Base-by-base conservation (phyloP, 495 filamentous ascomycete genomes). In the Tuber aestivum region DNA sequence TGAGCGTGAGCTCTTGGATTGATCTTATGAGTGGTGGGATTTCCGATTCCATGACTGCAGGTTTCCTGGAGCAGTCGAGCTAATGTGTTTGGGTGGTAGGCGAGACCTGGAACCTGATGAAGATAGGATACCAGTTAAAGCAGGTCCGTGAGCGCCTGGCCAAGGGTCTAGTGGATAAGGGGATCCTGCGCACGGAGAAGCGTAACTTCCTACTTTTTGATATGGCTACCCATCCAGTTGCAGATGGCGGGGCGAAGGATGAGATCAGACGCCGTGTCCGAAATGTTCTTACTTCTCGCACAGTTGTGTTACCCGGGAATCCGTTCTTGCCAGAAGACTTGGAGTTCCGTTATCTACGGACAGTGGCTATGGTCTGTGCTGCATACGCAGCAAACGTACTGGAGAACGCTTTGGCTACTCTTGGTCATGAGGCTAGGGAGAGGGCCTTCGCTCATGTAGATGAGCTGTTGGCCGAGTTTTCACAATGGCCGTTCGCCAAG, bases 91-190 rank as follows among this genome's bases (percentile, higher is more conserved):
- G 48, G 65, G 72, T 65, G 38, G 77, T 81, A 99, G 95, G 95
- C 79, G 95, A 99, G 86, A 99, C 95, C 75, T 99, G 95, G 95
- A 99, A 99, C 81, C 86, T 99, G 73, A 97, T 99, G 95, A 99
- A 99, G 86, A 99, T 99, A 81, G 95, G 95, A 83, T 99, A 99
- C 86, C 95, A 98, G 87, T 88, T 99, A 77, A 99, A 99, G 85
- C 95, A 99, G 87, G 95, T 99, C 72, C 94, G 95, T 82, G 95
- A 99, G 87, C 93, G 95, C 71, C 89, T 98, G 70, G 93, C 93
- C 79, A 99, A 99, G 85, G 95, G 95, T n/a, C 90, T 99, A 41
- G 95, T 99, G 41, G 95, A 99, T 85, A 99, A 99, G 86, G 95
- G 95, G 73, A 97, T 99, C 84, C 89, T 99, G 70, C 92, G 95